These are phyloP conservation scores for Fusarium buxicola DNA, from an alignment of 2,329 filamentous ascomycete genomes.

Conservation along the genomic window DNA sequence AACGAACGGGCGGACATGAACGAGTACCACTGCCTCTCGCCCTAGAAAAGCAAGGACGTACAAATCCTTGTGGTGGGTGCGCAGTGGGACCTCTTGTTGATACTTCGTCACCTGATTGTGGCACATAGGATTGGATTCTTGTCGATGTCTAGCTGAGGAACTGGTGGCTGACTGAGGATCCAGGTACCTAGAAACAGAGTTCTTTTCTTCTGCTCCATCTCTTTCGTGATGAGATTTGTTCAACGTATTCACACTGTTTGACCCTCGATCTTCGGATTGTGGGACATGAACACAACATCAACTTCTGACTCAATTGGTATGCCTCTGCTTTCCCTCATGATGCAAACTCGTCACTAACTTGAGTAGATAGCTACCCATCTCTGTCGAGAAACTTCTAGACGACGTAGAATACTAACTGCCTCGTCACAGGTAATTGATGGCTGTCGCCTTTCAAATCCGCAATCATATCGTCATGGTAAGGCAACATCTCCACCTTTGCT, in stretches of 20 bases:
- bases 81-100: slow-evolving; percentile 70
- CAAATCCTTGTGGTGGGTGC: slow-evolving; percentile 68
- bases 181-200: slow-evolving; percentile 51
- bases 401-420: slow-evolving; percentile 29
- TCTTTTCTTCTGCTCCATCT: slow-evolving; percentile 35
- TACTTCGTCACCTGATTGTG: slow-evolving; percentile 73
- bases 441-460: neutral
- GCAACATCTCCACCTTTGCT: neutral
- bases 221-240: slow-evolving; percentile 61
- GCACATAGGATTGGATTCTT: slow-evolving; percentile 47
- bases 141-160: slow-evolving; percentile 40
- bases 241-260: slow-evolving; percentile 72
- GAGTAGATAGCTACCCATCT: slow-evolving; percentile 20
- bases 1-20: slow-evolving; percentile 79
- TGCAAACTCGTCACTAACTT: slow-evolving; percentile 19
- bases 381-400: neutral
- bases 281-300: slow-evolving; percentile 65
- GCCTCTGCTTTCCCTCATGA: slow-evolving; percentile 1
- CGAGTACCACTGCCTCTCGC: slow-evolving; percentile 62
- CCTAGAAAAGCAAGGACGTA: slow-evolving; percentile 69
- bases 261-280: slow-evolving; percentile 55
- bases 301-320: slow-evolving; percentile 66
- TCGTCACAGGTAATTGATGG: slow-evolving; percentile 18
- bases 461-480: slow-evolving; percentile 23
- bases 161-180: slow-evolving; percentile 49